phyloP scores from a whole-genome alignment of 2,329 filamentous ascomycete genomes.

The Alternaria infectoria region DNA sequence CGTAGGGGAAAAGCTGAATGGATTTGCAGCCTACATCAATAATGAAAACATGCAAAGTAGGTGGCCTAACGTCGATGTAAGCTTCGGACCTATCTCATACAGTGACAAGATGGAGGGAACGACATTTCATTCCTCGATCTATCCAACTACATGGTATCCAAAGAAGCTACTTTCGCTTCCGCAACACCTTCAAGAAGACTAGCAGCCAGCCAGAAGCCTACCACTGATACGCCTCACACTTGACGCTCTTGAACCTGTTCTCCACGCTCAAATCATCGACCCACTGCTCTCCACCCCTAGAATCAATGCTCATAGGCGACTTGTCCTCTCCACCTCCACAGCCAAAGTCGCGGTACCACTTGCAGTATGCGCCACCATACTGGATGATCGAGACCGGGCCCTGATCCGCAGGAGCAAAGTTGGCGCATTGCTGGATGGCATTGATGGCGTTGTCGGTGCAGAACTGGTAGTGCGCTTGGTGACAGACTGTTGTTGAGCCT shows the following conservation, averaged over 20 bases:
- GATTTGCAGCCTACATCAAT: not conserved
- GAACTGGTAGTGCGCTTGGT: not conserved
- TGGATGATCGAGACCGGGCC: not conserved
- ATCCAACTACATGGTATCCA: not conserved
- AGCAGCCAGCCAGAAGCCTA: not conserved
- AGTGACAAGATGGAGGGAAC: not conserved
- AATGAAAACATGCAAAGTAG: rapidly evolving
- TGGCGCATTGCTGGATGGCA: not conserved
- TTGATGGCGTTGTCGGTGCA: constrained; percentile 2
- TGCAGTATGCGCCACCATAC: not conserved
- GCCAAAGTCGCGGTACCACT: not conserved
- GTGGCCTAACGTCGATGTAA: too few species aligned
- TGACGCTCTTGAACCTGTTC: not conserved
- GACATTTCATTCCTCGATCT: not conserved
- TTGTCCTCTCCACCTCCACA: not conserved
- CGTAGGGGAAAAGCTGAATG: not conserved
- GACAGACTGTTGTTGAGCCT: not conserved
- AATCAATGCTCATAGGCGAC: not conserved
- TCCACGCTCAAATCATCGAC: not conserved
- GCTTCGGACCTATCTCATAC: too few species aligned
- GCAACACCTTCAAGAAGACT: not conserved
- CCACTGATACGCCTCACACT: not conserved
- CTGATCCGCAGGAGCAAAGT: not conserved
- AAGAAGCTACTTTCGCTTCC: not conserved
- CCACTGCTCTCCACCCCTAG: not conserved